A percentile compares a stretch with the other conserved stretches of the same genome.
These are phyloP conservation scores for Penicillium vulpinum DNA, from an alignment of 2,329 filamentous ascomycete species.

Conservation along the genomic window DNA sequence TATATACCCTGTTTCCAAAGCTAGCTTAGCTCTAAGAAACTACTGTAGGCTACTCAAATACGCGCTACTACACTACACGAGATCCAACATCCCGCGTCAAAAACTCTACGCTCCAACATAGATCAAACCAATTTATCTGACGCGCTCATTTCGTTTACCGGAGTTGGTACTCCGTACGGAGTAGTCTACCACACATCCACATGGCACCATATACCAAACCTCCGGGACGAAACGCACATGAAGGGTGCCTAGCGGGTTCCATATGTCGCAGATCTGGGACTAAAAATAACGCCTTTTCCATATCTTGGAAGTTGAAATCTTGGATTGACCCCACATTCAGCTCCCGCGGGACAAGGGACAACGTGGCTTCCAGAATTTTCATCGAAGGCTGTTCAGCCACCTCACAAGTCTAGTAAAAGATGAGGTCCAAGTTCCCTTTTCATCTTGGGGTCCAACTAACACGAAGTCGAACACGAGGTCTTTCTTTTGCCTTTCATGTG, in stretches of 20 bases:
- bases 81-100: background rate
- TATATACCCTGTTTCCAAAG: background rate
- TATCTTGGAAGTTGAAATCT: constrained; percentile 2
- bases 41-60: background rate
- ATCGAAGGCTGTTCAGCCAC: constrained; percentile 17
- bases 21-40: background rate
- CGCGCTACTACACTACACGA: background rate
- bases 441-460: background rate
- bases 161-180: too few species aligned
- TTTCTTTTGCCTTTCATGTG: background rate
- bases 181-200: background rate
- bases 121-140: background rate
- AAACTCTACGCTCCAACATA: background rate
- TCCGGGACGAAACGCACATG: background rate
- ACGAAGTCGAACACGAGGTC: background rate
- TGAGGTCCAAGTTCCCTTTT: background rate
- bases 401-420: too few species aligned
- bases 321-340: background rate
- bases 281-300: constrained; percentile 27
- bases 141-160: background rate
- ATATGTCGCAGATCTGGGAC: constrained; percentile 19
- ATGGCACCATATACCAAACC: background rate
- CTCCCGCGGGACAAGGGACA: constrained; percentile 12
- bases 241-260: background rate
- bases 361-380: constrained; percentile 35